phyloP scores from a whole-genome alignment of 208 protist species.

The Trypanosoma conorhini region DNA sequence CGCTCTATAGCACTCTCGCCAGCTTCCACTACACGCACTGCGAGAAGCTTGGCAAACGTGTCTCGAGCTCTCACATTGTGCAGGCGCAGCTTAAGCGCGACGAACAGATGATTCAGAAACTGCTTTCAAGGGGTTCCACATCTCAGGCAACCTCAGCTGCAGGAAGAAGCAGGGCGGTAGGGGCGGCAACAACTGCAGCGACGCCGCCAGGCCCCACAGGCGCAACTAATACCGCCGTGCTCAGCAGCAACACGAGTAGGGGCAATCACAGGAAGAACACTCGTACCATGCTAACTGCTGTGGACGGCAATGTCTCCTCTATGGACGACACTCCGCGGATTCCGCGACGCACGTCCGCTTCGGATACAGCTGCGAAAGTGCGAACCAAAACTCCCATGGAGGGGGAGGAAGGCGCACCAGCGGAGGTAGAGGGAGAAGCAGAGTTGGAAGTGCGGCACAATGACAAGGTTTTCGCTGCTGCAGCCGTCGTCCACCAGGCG shows the following conservation, averaged over 20 bases:
- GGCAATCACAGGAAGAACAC: neutral
- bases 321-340: neutral
- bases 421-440: neutral
- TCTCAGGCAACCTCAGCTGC: slow-evolving; percentile 1
- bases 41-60: slow-evolving; percentile 83
- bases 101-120: slow-evolving; percentile 43
- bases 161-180: slow-evolving; percentile 15
- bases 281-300: neutral
- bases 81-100: slow-evolving; percentile 53
- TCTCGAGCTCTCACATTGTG: slow-evolving; percentile 46
- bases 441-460: slow-evolving; percentile 20
- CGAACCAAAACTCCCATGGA: slow-evolving; percentile 1
- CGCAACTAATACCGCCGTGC: neutral
- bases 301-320: slow-evolving; percentile 5
- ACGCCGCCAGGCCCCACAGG: neutral
- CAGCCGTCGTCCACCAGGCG: neutral
- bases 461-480: slow-evolving; percentile 11
- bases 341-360: neutral
- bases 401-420: neutral
- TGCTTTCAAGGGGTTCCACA: slow-evolving; percentile 13
- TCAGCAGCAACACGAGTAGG: neutral
- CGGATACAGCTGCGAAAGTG: neutral
- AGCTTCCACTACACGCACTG: slow-evolving; percentile 84
- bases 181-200: slow-evolving; percentile 4
- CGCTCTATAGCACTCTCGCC: slow-evolving; percentile 77